A percentile compares a stretch with the other conserved stretches of the same genome.
phyloP scores from a whole-genome alignment of 106 monocot species.

The Platanthera guangdongensis region DNA sequence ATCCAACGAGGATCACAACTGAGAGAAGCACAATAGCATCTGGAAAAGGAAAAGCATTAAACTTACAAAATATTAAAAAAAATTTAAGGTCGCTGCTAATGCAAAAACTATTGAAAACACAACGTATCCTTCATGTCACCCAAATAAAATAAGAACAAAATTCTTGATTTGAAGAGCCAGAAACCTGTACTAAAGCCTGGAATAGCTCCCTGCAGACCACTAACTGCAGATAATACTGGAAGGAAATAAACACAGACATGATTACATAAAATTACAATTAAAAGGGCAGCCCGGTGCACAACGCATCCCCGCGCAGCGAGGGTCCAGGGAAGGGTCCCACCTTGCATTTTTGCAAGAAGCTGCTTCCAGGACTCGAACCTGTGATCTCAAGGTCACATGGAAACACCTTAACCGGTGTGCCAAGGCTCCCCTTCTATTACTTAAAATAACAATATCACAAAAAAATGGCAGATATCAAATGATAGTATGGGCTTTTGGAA shows the following conservation, averaged over 20 bases:
- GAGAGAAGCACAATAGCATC: conserved; percentile 70
- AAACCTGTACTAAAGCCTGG: conserved; percentile 66
- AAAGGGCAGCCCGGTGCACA: too few species aligned
- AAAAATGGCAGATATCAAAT: neutral
- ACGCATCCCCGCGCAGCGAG: too few species aligned
- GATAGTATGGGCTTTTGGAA: neutral
- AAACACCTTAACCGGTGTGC: too few species aligned
- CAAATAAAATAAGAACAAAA: neutral
- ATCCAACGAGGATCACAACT: conserved; percentile 47
- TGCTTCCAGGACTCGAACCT: too few species aligned
- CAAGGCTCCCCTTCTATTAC: neutral
- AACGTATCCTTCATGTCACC: neutral
- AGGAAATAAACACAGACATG: neutral
- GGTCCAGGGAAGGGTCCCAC: too few species aligned
- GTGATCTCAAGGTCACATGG: too few species aligned
- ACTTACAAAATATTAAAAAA: neutral
- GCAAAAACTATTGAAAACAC: neutral
- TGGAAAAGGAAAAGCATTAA: conserved; percentile 23
- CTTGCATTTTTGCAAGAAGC: too few species aligned
- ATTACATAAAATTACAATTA: neutral
- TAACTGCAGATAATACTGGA: conserved; percentile 93
- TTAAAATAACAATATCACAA: neutral
- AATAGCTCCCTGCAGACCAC: conserved; percentile 79
- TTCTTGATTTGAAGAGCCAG: neutral
- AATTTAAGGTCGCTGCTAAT: neutral